phyloP scores from a whole-genome alignment of 2,329 filamentous ascomycete species.

The Westerdykella ornata region DNA sequence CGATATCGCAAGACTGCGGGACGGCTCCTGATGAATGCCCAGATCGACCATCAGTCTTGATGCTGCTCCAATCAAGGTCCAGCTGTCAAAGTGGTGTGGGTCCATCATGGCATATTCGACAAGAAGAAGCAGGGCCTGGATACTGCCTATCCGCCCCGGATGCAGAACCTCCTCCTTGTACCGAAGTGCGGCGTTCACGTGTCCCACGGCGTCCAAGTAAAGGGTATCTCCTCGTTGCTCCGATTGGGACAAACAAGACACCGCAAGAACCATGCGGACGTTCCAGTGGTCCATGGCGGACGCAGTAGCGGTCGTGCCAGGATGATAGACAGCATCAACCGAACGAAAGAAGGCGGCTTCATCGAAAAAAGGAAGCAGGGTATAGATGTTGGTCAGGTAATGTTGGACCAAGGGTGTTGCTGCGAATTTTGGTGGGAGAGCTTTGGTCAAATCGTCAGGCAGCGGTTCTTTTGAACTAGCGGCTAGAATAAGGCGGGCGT shows the following conservation, averaged over 20 bases:
- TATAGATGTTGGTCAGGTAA: constrained; percentile 77
- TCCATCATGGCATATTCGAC: constrained; percentile 88
- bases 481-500: constrained; percentile 80
- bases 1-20: constrained; percentile 60
- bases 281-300: constrained; percentile 71
- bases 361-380: constrained; percentile 73
- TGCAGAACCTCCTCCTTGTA: constrained; percentile 77
- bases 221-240: constrained; percentile 57
- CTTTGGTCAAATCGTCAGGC: constrained; percentile 52
- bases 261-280: constrained; percentile 82
- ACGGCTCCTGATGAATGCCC: constrained; percentile 87
- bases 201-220: constrained; percentile 54
- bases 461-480: constrained; percentile 69
- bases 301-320: constrained; percentile 53
- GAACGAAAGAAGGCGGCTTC: constrained; percentile 71
- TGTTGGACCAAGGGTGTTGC: constrained; percentile 68
- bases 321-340: constrained; percentile 74
- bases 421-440: constrained; percentile 63
- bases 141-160: constrained; percentile 76
- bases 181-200: constrained; percentile 61
- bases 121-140: constrained; percentile 79
- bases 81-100: constrained; percentile 84
- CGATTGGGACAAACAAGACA: constrained; percentile 69
- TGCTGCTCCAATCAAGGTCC: constrained; percentile 88
- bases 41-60: constrained; percentile 81